Base-by-base conservation (phyloP, 768 basidiomycete genomes). In the Amanita brunnescens region DNA sequence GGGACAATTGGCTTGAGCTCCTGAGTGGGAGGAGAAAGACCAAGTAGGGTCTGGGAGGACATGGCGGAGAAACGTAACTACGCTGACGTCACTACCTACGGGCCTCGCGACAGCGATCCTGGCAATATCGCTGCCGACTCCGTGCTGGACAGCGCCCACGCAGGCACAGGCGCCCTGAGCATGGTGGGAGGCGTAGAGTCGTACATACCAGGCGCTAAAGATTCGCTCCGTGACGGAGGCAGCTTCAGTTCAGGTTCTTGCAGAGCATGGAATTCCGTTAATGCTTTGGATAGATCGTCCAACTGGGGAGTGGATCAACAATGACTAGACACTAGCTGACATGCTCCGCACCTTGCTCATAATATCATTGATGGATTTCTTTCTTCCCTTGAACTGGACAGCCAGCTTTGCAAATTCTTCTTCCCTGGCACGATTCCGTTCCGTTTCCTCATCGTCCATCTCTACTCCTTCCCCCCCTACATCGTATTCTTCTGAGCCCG, bases 1-100 rank as follows among this genome's bases (percentile, higher is more conserved):
- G 92, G 87, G 4, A 81, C 62, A 50, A 92, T 77, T 21, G 80
- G 55, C 60, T 83, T 88, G 63, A 90, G 80, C 42, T 76, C 73
- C 34, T 71, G 54, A 0, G 85, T 75, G 40, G 83, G 52, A 35
- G 79, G 70, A n/a, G 85, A 82, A 10, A 87, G 67, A 45, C 75
- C 75, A 58, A 85, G 74, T 54, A 70, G 61, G 38, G 55, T 58
- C 20, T 57, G 58, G 12, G 64, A 49, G 47, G 71, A 54, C 70
- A 71, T 72, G 53, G 35, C 10, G 18, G 16, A 20, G 9, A 39
- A 18, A 30, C 13, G 23, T 24, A 41, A 49, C 35, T 35, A 30
- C 29, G 21, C 51, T 52, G 52, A 49, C 51, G 46, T 30, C 48
- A 40, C 23, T 39, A 30, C 3, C 35, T 42, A 26, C 8, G 24